Conservation (phyloP, 176 grass and related monocot genomes). For the Bothriochloa decipiens region DNA sequence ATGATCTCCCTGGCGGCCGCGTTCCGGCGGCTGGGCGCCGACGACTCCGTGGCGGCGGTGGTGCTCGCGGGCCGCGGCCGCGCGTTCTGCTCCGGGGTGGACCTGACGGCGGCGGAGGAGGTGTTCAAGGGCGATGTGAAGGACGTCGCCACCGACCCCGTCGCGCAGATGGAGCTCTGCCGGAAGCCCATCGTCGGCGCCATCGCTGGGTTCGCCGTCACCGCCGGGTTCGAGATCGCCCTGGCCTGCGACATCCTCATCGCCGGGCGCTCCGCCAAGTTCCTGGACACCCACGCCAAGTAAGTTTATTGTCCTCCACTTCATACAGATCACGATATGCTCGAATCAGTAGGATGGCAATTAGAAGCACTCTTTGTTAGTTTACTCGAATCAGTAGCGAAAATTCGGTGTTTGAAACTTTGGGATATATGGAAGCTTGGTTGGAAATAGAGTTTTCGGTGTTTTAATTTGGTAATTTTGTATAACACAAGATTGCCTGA, state of each 20-base stretch:
- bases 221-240: constrained; percentile 86
- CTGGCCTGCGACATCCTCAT: constrained; percentile 87
- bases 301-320: constrained; percentile 23
- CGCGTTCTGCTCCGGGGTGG: constrained; percentile 91
- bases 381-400: not conserved
- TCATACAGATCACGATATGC: constrained; percentile 8
- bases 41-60: constrained; percentile 63
- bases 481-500: not conserved
- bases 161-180: constrained; percentile 76
- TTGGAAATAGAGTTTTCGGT: not conserved
- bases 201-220: constrained; percentile 80
- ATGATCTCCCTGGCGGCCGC: constrained; percentile 62
- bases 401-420: not conserved
- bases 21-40: constrained; percentile 66
- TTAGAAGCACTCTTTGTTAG: not conserved
- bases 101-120: constrained; percentile 75
- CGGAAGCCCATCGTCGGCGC: constrained; percentile 84
- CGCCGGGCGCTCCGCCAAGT: constrained; percentile 79
- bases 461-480: not conserved
- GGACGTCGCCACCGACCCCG: constrained; percentile 62
- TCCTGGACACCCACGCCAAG: constrained; percentile 91
- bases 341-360: not conserved
- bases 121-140: constrained; percentile 98
- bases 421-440: not conserved
- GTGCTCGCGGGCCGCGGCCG: constrained; percentile 72